A percentile compares a stretch with the other conserved stretches of the same genome.
Evolutionary conservation across 768 basidiomycete genomes (phyloP).

Genomic region (Mycena rebaudengoi): DNA sequence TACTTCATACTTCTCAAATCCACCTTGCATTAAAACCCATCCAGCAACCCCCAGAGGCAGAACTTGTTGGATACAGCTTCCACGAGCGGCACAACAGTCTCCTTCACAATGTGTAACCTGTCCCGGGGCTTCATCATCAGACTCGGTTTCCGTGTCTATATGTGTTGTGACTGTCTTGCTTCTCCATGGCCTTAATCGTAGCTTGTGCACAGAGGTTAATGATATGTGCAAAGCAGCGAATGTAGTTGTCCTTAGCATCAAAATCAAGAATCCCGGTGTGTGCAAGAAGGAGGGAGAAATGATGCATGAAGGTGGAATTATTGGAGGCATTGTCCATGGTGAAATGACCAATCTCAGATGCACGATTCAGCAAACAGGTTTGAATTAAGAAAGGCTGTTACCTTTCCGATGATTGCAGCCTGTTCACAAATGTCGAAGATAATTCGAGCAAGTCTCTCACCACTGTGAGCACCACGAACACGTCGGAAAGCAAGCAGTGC

Average conservation of each 20-base stretch:
- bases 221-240: neutral
- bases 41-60: too few relatives aligned
- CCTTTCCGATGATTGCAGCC: neutral
- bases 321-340: slow-evolving; percentile 4
- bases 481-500: slow-evolving; percentile 5
- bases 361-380: neutral
- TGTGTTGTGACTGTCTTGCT: neutral
- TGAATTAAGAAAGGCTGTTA: neutral
- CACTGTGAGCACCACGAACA: neutral
- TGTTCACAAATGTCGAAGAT: neutral
- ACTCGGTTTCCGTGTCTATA: neutral
- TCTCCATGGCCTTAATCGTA: slow-evolving; percentile 2
- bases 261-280: neutral
- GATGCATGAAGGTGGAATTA: neutral
- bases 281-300: neutral
- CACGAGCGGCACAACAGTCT: too few relatives aligned
- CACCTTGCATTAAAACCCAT: too few relatives aligned
- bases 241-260: neutral
- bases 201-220: slow-evolving; percentile 2
- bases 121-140: neutral
- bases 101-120: too few relatives aligned
- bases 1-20: too few relatives aligned
- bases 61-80: too few relatives aligned
- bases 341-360: neutral
- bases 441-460: neutral